Evolutionary conservation across 2,329 filamentous ascomycete genomes (phyloP).

Genomic region (Calonectria multiphialidica): DNA sequence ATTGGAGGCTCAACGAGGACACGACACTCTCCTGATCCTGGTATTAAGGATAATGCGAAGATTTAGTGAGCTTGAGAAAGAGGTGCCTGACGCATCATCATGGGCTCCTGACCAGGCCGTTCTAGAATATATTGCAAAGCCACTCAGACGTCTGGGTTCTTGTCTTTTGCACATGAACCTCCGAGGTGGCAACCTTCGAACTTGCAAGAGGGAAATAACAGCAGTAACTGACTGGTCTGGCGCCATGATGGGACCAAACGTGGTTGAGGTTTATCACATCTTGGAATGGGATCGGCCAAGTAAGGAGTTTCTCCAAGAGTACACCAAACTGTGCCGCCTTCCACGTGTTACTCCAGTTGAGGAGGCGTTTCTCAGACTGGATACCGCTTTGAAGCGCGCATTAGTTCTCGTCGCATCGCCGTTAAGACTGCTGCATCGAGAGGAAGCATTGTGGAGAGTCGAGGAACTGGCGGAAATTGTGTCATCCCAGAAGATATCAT

Average conservation of each 20-base stretch:
- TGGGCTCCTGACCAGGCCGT: not conserved
- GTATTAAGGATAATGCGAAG: not conserved
- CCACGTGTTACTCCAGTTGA: not conserved
- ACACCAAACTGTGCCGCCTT: not conserved
- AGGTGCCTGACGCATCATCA: not conserved
- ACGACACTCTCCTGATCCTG: not conserved
- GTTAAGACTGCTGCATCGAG: not conserved
- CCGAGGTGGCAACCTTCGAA: not conserved
- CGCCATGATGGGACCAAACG: not conserved
- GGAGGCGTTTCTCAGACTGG: not conserved
- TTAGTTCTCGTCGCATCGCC: not conserved
- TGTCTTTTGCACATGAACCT: not conserved
- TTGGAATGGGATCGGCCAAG: not conserved
- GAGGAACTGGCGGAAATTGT: not conserved
- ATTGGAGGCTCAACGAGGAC: not conserved
- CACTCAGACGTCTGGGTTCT: not conserved
- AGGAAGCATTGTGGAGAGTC: not conserved
- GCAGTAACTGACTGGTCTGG: not conserved
- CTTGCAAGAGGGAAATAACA: not conserved
- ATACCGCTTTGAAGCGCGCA: not conserved
- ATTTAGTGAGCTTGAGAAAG: not conserved
- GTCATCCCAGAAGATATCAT: slow-evolving; percentile 22
- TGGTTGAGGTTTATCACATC: not conserved
- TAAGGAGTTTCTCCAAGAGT: not conserved
- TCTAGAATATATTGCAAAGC: not conserved